A percentile compares a stretch with the other conserved stretches of the same genome.
These are phyloP conservation scores for Musa acuminata DNA, from an alignment of 176 grass and related monocot species.

Conservation along the genomic window DNA sequence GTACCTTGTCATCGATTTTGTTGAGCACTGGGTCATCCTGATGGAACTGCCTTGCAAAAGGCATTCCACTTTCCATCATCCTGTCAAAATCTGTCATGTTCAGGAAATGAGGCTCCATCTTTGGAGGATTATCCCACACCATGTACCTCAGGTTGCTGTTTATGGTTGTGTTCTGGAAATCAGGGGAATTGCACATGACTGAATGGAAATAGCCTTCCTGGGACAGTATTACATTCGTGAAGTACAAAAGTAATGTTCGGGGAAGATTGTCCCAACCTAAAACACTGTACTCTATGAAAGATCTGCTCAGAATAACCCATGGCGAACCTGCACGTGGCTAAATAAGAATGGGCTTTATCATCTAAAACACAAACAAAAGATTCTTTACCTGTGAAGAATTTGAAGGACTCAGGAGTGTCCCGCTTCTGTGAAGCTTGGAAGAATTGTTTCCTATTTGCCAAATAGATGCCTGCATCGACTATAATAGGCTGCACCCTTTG, in stretches of 20 bases:
- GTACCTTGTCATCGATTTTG: constrained; percentile 68
- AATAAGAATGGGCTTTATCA: constrained; percentile 1
- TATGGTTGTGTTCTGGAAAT: constrained; percentile 55
- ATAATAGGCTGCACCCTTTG: constrained; percentile 95
- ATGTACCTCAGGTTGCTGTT: constrained; percentile 60
- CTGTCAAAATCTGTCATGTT: constrained; percentile 51
- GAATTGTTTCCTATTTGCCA: constrained; percentile 81
- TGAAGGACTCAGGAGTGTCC: constrained; percentile 75
- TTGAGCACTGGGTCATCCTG: constrained; percentile 56
- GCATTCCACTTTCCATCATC: constrained; percentile 48
- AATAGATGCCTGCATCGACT: constrained; percentile 96
- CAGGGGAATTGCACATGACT: constrained; percentile 60
- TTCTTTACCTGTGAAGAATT: constrained; percentile 74
- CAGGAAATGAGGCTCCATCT: constrained; percentile 77
- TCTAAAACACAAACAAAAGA: too few relatives aligned
- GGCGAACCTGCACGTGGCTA: constrained; percentile 53
- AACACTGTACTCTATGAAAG: constrained; percentile 71
- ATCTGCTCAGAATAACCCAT: constrained; percentile 83
- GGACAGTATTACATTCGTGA: constrained; percentile 77
- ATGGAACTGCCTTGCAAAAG: constrained; percentile 70
- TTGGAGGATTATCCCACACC: constrained; percentile 65
- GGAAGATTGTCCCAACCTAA: constrained; percentile 90
- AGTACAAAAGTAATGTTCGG: constrained; percentile 80
- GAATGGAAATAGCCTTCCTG: constrained; percentile 95
- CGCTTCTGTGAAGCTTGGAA: constrained; percentile 91